Conservation (phyloP, 2,329 filamentous ascomycete species). For the Gnomoniopsis smithogilvyi region DNA sequence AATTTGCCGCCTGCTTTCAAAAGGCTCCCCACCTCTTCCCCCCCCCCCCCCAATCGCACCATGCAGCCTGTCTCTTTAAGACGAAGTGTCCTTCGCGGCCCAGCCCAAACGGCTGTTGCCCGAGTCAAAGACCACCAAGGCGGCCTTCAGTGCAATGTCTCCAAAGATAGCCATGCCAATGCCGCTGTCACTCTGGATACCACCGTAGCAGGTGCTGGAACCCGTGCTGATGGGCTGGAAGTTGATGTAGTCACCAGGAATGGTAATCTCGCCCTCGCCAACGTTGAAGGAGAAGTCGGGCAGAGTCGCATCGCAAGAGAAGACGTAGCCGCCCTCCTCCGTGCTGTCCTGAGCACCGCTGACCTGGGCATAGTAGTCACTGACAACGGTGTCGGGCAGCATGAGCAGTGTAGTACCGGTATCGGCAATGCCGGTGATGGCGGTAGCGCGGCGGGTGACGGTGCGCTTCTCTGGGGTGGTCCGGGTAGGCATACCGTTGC, state of each 20-base stretch:
- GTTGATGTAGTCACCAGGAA: constrained; percentile 36
- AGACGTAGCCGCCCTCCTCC: constrained; percentile 33
- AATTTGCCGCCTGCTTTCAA: no score
- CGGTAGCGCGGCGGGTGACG: constrained; percentile 28
- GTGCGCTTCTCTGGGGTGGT: not conserved
- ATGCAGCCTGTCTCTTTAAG: not conserved
- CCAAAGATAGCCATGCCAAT: constrained; percentile 28
- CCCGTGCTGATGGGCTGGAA: constrained; percentile 24
- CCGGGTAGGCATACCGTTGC: not conserved
- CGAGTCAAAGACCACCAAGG: constrained; percentile 31
- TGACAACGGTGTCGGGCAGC: constrained; percentile 32
- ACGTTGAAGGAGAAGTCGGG: constrained; percentile 34
- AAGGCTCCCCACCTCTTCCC: no score
- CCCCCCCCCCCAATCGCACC: no score
- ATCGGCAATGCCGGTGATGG: constrained; percentile 33
- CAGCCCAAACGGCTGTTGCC: constrained; percentile 39
- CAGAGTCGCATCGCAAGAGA: constrained; percentile 31
- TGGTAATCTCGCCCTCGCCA: constrained; percentile 28
- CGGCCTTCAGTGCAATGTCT: constrained; percentile 28
- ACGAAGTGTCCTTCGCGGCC: constrained; percentile 26
- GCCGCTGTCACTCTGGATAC: constrained; percentile 26
- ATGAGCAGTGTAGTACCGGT: constrained; percentile 42
- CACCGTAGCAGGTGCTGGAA: constrained; percentile 30
- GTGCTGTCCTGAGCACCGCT: constrained; percentile 31
- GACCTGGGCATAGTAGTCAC: constrained; percentile 37